These are phyloP conservation scores for Phialophora verrucosa DNA, from an alignment of 2,329 filamentous ascomycete species.

Conservation along the genomic window DNA sequence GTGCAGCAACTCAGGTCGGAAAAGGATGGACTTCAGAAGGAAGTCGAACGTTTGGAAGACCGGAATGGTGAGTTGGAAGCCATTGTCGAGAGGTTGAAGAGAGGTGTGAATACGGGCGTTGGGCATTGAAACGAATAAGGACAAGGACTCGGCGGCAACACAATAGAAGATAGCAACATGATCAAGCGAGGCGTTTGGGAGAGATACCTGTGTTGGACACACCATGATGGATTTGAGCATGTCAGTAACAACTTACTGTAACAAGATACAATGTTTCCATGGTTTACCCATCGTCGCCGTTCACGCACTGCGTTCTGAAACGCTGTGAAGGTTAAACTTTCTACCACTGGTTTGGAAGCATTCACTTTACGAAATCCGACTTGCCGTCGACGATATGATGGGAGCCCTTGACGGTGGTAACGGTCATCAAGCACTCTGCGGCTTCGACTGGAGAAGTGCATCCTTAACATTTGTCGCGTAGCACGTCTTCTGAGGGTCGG, in stretches of 20 bases:
- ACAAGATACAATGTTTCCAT: background rate
- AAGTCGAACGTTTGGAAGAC: conserved; percentile 49
- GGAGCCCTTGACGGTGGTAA: background rate
- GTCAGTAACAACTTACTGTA: background rate
- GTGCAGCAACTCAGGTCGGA: conserved; percentile 48
- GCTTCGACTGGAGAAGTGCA: background rate
- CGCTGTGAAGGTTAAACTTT: background rate
- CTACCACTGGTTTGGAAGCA: background rate
- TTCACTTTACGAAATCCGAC: background rate
- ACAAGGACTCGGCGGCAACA: background rate
- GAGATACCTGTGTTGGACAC: background rate
- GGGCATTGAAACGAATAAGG: conserved; percentile 6
- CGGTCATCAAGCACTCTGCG: background rate
- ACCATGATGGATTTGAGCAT: background rate
- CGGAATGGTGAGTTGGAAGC: conserved; percentile 47
- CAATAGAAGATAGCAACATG: conserved; percentile 1
- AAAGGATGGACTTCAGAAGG: conserved; percentile 49
- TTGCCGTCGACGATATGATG: background rate
- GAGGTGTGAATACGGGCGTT: conserved; percentile 41
- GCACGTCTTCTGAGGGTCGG: background rate
- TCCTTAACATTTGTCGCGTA: background rate
- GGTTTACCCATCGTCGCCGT: background rate
- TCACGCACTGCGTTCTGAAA: background rate
- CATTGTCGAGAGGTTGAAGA: conserved; percentile 53
- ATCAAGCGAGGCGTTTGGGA: conserved; percentile 7